phyloP scores from a whole-genome alignment of 805 yeast species.

The Barnettozyma wickerhamii region DNA sequence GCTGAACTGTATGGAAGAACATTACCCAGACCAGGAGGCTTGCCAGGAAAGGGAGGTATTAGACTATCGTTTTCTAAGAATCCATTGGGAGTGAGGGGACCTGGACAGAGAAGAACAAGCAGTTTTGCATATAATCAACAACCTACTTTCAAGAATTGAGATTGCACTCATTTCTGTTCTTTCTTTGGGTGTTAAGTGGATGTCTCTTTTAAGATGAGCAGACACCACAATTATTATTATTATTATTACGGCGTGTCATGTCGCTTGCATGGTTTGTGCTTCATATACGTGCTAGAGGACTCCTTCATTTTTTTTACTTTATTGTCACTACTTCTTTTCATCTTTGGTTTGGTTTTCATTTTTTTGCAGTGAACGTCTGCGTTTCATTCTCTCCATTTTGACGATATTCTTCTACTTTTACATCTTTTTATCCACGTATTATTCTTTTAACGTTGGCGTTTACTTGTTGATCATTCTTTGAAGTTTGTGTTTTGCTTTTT shows the following conservation, averaged over 20 bases:
- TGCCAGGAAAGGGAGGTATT: slow-evolving; percentile 85
- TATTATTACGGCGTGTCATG: too few relatives aligned
- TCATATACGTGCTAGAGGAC: background rate
- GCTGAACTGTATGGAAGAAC: slow-evolving; percentile 93
- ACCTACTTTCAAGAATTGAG: slow-evolving; percentile 7
- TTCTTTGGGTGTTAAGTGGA: background rate
- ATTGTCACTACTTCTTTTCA: background rate
- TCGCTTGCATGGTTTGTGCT: background rate
- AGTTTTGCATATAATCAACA: slow-evolving; percentile 16
- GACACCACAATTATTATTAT: too few relatives aligned
- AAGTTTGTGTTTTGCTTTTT: too few relatives aligned
- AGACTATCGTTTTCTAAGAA: slow-evolving; percentile 91
- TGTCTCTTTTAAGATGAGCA: too few relatives aligned
- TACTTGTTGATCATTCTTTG: too few relatives aligned
- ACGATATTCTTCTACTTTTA: too few relatives aligned
- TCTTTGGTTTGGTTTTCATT: too few relatives aligned
- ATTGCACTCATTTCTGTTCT: background rate
- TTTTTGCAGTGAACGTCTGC: too few relatives aligned
- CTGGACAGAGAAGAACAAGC: slow-evolving; percentile 40
- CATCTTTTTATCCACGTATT: too few relatives aligned
- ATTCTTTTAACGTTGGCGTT: too few relatives aligned
- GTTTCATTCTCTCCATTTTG: too few relatives aligned
- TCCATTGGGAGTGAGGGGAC: slow-evolving; percentile 94
- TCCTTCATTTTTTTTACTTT: background rate
- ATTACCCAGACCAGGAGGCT: slow-evolving; percentile 71